Conservation (phyloP, 2,329 filamentous ascomycete genomes). For the Amphichorda felina region DNA sequence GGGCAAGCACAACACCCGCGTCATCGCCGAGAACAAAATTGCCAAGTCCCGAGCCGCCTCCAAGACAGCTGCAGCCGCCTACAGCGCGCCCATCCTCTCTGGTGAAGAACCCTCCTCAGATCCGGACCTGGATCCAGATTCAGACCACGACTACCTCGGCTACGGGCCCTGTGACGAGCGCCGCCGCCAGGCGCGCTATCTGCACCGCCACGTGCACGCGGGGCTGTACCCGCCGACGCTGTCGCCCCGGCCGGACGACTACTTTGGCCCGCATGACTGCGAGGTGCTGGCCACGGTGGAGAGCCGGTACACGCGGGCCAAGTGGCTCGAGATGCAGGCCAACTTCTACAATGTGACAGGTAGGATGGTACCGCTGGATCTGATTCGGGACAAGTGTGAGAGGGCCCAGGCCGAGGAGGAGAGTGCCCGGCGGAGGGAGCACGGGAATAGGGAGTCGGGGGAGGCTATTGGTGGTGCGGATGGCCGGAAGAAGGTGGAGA, state of each 20-base stretch:
- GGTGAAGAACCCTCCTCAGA: conserved; percentile 13
- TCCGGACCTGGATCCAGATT: conserved; percentile 5
- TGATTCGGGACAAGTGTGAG: conserved; percentile 19
- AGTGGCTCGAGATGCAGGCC: conserved; percentile 30
- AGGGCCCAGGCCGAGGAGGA: not conserved
- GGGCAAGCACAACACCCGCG: not conserved
- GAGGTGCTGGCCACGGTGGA: conserved; percentile 22
- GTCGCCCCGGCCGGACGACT: conserved; percentile 9
- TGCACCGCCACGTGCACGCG: conserved; percentile 16
- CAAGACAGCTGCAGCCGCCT: not conserved
- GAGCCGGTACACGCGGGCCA: conserved; percentile 16
- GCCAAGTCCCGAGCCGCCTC: conserved; percentile 1
- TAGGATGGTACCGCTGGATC: conserved; percentile 22
- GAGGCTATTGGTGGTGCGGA: not conserved
- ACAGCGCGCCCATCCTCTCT: conserved; percentile 6
- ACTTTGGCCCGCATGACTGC: conserved; percentile 17
- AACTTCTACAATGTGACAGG: conserved; percentile 31
- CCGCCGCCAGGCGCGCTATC: conserved; percentile 15
- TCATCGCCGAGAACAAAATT: not conserved
- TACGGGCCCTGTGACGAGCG: conserved; percentile 7
- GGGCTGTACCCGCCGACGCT: conserved; percentile 15
- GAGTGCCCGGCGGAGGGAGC: not conserved
- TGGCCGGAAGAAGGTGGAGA: conserved; percentile 8
- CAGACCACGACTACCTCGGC: conserved; percentile 6
- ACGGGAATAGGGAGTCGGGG: not conserved